Base-by-base conservation (phyloP, 306 rosid species). In the Hylodesmum podocarpum region DNA sequence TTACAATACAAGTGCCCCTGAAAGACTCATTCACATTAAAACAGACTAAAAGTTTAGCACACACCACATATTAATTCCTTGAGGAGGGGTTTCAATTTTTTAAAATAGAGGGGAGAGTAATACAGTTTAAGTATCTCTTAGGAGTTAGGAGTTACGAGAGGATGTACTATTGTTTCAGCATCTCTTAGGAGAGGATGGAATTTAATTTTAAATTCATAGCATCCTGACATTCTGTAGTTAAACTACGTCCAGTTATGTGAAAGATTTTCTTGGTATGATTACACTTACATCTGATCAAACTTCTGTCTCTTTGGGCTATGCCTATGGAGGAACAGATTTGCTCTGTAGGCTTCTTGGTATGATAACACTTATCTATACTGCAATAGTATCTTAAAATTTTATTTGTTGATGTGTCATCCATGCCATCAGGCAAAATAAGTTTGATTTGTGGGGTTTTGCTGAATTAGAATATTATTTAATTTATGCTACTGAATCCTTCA, bases 371-470 rank as follows among this genome's bases (percentile, higher is more conserved):
- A 57, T 57, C 6, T 14, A n/a, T n/a, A n/a, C n/a, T n/a, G 43
- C 71, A 21, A 1, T 27, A 36, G 44, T 41, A 62, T 24, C 16
- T 55, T 46, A 8, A 53, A n/a, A 33, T 53, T 41, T 43, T 70
- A 25, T 28, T 66, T 12, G 34, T 77, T 58, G 25, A 5, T 25
- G 34, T 25, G 47, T 16, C 59, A 15, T 68, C 54, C 50, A 9
- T 49, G 54, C 19, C 66, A 57, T 73, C 15, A 13, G 46, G 59
- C 27, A 12, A 76, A 43, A 4, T 16, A 72, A 18, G 59, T 65
- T 43, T 58, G 77, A 49, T 83, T 59, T 29, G 51, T 50, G 2
- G 12, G 73, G 37, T 59, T 37, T 47, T 73, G 69, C 41, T 43
- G 51, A 54, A 65, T 53, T 25, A 21, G 49, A 75, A 41, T 66